These are phyloP conservation scores for Plenodomus lindquistii DNA, from an alignment of 2,329 filamentous ascomycete species.

Conservation along the genomic window DNA sequence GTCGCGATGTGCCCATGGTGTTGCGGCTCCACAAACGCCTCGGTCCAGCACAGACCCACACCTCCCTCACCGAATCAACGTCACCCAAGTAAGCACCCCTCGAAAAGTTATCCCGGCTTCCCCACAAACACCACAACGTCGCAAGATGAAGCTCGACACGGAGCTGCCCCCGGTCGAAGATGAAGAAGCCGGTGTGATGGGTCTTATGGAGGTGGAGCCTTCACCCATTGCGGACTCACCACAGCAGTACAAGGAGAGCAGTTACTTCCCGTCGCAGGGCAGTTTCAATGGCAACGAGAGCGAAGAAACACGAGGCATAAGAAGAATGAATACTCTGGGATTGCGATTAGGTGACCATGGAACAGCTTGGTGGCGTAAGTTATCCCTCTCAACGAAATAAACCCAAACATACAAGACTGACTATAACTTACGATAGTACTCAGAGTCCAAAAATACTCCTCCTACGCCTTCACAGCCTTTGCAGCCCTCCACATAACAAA, in stretches of 20 bases:
- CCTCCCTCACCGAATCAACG: conserved; percentile 34
- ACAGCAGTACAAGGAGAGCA: conserved; percentile 54
- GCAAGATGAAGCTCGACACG: too few relatives aligned
- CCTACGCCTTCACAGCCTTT: conserved; percentile 61
- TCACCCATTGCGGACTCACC: conserved; percentile 70
- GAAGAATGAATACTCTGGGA: conserved; percentile 43
- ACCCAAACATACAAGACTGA: conserved; percentile 5
- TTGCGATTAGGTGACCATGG: conserved; percentile 68
- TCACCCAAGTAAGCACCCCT: conserved; percentile 25
- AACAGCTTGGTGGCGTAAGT: conserved; percentile 75
- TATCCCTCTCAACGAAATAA: not conserved
- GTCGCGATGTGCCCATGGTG: conserved; percentile 6
- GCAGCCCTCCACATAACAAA: conserved; percentile 50
- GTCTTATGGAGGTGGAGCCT: conserved; percentile 79
- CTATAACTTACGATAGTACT: conserved; percentile 56
- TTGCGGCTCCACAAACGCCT: conserved; percentile 18
- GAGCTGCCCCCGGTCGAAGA: too few relatives aligned
- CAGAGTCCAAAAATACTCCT: conserved; percentile 84
- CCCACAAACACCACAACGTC: conserved; percentile 1
- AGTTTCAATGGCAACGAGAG: not conserved
- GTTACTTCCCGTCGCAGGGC: conserved; percentile 46
- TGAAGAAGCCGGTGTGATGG: conserved; percentile 59
- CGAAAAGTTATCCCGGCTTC: conserved; percentile 25
- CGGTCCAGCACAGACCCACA: conserved; percentile 19
- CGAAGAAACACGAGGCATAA: conserved; percentile 9